These are phyloP conservation scores for Cladochytrium replicatum DNA, from an alignment of 192 early-diverging fungal species.

Conservation along the genomic window DNA sequence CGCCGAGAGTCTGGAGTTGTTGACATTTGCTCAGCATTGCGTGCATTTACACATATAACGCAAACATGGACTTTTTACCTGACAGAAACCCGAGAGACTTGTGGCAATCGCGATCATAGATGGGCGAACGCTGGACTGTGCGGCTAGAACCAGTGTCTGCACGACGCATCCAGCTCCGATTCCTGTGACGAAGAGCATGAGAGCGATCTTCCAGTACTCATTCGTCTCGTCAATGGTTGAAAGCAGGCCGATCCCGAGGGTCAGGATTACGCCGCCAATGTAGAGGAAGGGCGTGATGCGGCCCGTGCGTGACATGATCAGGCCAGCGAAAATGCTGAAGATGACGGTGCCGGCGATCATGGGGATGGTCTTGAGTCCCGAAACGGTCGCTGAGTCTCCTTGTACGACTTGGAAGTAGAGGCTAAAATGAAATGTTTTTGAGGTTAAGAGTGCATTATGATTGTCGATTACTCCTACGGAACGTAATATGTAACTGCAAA, in stretches of 20 bases:
- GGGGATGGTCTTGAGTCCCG: slow-evolving; percentile 66
- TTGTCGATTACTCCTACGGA: slow-evolving; percentile 15
- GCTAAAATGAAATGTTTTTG: too few relatives aligned
- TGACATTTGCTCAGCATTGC: not conserved
- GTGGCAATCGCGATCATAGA: slow-evolving; percentile 65
- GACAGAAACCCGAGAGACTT: slow-evolving; percentile 54
- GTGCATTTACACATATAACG: not conserved
- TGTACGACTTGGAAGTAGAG: slow-evolving; percentile 74
- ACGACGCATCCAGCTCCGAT: slow-evolving; percentile 64
- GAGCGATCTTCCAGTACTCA: slow-evolving; percentile 38
- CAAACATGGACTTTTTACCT: too few relatives aligned
- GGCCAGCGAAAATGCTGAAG: slow-evolving; percentile 54
- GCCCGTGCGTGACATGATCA: slow-evolving; percentile 43
- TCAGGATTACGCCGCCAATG: slow-evolving; percentile 49
- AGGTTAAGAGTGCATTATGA: not conserved
- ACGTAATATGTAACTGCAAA: slow-evolving; percentile 57
- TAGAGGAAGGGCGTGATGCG: slow-evolving; percentile 55
- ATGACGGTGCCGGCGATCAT: slow-evolving; percentile 65
- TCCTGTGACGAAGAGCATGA: slow-evolving; percentile 59
- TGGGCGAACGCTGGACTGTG: slow-evolving; percentile 57
- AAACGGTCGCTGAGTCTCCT: slow-evolving; percentile 56
- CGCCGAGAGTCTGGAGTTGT: slow-evolving; percentile 54
- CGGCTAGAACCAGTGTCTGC: slow-evolving; percentile 63
- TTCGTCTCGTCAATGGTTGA: slow-evolving; percentile 45
- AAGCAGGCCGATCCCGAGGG: slow-evolving; percentile 53